These are phyloP conservation scores for Salix udensis DNA, from an alignment of 345 rosid genomes.

Conservation along the genomic window DNA sequence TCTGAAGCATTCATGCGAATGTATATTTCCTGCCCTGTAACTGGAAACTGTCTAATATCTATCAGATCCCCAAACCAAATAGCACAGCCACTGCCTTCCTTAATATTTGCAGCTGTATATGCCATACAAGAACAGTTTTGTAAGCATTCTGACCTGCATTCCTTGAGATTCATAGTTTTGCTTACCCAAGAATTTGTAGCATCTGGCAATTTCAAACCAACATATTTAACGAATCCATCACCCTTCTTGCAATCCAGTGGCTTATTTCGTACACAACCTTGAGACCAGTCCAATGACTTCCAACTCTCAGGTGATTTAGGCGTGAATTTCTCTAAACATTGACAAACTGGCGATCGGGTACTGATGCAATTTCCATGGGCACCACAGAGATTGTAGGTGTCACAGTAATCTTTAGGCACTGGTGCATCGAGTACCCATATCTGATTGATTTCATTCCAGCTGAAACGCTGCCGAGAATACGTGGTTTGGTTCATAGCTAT, in stretches of 20 bases:
- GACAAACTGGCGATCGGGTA: not conserved
- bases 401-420: conserved; percentile 10
- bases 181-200: conserved; percentile 9
- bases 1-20: conserved; percentile 15
- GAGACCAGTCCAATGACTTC: conserved; percentile 8
- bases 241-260: conserved; percentile 4
- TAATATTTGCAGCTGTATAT: not conserved
- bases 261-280: conserved; percentile 7
- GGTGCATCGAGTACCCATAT: not conserved
- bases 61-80: conserved; percentile 17
- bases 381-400: conserved; percentile 5
- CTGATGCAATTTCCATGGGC: conserved; percentile 7
- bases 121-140: conserved; percentile 20
- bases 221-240: conserved; percentile 7
- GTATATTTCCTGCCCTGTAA: not conserved
- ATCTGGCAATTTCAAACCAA: conserved; percentile 17
- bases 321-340: conserved; percentile 15
- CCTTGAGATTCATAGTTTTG: conserved; percentile 1
- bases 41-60: conserved; percentile 9
- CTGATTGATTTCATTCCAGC: not conserved
- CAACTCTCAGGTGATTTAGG: conserved; percentile 2
- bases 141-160: conserved; percentile 11
- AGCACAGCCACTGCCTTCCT: conserved; percentile 14
- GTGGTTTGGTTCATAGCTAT: conserved; percentile 3
- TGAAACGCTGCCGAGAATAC: not conserved